Conservation (phyloP, 345 rosid species). For the Populus davidiana region DNA sequence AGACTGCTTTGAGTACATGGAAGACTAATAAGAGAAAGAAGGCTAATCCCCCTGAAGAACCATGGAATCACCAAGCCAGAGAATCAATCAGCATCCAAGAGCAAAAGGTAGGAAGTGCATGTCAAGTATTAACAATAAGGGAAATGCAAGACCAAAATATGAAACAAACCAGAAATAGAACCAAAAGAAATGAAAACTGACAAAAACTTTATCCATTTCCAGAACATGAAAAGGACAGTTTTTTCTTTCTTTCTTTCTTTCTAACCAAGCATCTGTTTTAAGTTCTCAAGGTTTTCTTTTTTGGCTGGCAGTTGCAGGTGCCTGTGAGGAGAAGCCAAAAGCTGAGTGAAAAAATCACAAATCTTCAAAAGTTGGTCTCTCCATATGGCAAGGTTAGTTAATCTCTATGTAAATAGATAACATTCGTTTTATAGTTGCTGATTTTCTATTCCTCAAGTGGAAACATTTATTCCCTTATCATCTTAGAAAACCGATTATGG, state of each 20-base stretch:
- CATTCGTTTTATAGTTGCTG: not conserved
- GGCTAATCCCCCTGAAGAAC: constrained; percentile 10
- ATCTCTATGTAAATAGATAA: too few relatives aligned
- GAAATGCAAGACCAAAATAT: not conserved
- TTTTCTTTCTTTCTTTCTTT: not conserved
- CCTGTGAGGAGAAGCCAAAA: constrained; percentile 57
- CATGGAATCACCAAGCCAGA: constrained; percentile 12
- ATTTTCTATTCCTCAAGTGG: not conserved
- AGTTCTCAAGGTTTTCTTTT: not conserved
- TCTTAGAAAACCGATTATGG: not conserved
- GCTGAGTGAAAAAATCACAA: constrained; percentile 58
- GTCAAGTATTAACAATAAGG: not conserved
- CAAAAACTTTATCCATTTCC: not conserved
- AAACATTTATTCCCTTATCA: not conserved
- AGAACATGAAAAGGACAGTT: not conserved
- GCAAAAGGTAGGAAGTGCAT: constrained; percentile 13
- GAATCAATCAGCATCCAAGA: constrained; percentile 8
- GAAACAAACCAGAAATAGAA: not conserved
- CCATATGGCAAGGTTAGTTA: constrained; percentile 63
- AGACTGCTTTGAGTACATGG: constrained; percentile 11
- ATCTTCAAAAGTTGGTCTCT: constrained; percentile 68
- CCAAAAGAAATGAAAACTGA: not conserved
- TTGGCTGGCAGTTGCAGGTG: constrained; percentile 23
- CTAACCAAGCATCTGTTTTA: not conserved
- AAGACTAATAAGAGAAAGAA: constrained; percentile 36